A percentile compares a stretch with the other conserved stretches of the same genome.
These are phyloP conservation scores for Citrullus colocynthis DNA, from an alignment of 306 rosid species.

Conservation along the genomic window DNA sequence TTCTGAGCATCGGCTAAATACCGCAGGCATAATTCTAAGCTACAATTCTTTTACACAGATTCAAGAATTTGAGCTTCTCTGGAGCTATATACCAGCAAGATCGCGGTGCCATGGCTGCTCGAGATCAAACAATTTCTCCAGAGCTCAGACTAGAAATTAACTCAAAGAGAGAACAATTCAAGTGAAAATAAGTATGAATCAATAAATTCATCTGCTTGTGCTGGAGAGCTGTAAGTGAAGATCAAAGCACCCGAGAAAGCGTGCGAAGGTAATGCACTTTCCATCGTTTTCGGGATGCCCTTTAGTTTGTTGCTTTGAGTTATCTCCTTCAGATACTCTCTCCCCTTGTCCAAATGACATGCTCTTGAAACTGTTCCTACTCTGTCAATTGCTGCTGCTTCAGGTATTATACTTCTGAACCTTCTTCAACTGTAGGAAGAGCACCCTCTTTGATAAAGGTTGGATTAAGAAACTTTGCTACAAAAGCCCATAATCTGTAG, in stretches of 20 bases:
- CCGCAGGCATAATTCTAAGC: slow-evolving; percentile 2
- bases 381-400: not conserved
- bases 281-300: slow-evolving; percentile 12
- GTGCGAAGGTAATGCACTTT: slow-evolving; percentile 17
- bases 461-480: slow-evolving; percentile 77
- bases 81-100: not conserved
- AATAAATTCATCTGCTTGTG: slow-evolving; percentile 44
- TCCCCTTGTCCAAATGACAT: slow-evolving; percentile 13
- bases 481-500: slow-evolving; percentile 85
- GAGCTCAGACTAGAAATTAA: slow-evolving; percentile 45
- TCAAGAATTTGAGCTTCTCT: slow-evolving; percentile 5
- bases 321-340: slow-evolving; percentile 8
- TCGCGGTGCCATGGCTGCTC: not conserved
- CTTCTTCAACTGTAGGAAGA: slow-evolving; percentile 74
- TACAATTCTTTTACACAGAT: not conserved
- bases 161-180: slow-evolving; percentile 25
- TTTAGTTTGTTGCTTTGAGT: slow-evolving; percentile 2
- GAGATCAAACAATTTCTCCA: slow-evolving; percentile 18
- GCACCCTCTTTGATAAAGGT: slow-evolving; percentile 44
- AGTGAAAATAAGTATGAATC: slow-evolving; percentile 46
- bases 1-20: slow-evolving; percentile 1
- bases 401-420: slow-evolving; percentile 20
- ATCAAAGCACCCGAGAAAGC: slow-evolving; percentile 15
- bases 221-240: slow-evolving; percentile 18
- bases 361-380: slow-evolving; percentile 14